These are phyloP conservation scores for Camelina neglecta DNA, from an alignment of 345 rosid species.

Conservation along the genomic window DNA sequence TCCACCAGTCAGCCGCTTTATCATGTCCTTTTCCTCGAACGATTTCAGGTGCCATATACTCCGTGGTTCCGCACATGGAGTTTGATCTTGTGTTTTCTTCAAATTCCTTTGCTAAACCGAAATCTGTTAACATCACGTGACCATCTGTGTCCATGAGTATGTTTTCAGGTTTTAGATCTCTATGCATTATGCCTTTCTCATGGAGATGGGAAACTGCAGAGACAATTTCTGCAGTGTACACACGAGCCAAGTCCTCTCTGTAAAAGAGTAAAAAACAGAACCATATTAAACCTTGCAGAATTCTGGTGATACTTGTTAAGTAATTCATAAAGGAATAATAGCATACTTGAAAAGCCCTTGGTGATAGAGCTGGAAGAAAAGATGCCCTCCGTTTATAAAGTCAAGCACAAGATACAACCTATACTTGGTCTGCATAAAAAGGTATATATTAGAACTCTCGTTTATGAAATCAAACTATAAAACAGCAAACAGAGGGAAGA, in stretches of 20 bases:
- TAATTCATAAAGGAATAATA: neutral
- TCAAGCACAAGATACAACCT: constrained; percentile 70
- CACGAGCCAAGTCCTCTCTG: constrained; percentile 92
- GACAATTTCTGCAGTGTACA: constrained; percentile 89
- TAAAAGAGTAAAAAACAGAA: constrained; percentile 4
- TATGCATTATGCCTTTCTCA: constrained; percentile 94
- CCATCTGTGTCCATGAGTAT: constrained; percentile 86
- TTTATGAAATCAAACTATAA: neutral
- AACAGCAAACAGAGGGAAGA: neutral
- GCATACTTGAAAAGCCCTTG: constrained; percentile 90
- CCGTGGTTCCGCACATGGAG: constrained; percentile 91
- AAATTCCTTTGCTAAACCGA: constrained; percentile 88
- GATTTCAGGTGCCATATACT: constrained; percentile 97
- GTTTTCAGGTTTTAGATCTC: constrained; percentile 98
- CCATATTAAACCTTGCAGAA: constrained; percentile 12
- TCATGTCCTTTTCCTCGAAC: constrained; percentile 87
- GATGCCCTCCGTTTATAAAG: constrained; percentile 92
- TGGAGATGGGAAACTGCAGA: constrained; percentile 95
- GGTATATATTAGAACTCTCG: neutral
- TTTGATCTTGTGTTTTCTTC: constrained; percentile 86
- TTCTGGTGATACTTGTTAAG: neutral
- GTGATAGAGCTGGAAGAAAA: constrained; percentile 87
- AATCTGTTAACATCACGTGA: constrained; percentile 93
- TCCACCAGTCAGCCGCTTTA: constrained; percentile 99
- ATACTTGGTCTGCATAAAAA: neutral